Base-by-base conservation (phyloP, 164 flowering plant genomes). In the Macadamia tetraphylla region DNA sequence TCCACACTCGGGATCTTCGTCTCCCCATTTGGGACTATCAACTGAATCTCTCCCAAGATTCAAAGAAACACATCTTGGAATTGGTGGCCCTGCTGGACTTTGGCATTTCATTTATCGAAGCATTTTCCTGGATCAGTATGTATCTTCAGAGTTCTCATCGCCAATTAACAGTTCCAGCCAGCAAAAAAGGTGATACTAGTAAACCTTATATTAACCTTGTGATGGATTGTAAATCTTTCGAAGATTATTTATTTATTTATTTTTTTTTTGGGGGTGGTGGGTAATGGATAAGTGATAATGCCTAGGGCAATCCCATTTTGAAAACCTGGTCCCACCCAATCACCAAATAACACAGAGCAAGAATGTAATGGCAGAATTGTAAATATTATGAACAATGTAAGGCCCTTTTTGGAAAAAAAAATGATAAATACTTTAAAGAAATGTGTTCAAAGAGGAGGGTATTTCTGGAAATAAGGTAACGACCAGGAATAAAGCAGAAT, bases 81-180 rank as follows among this genome's bases (percentile, higher is more conserved):
- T 79, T 71, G 98, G 99, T 75, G 99, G 98, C 67, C 98, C 94
- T 64, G 81, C 84, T 76, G 99, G 98, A 68, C 92, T 95, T 48
- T 95, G 97, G 97, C 99, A 95, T 85, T 95, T 95, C 71, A 88
- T 92, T 12, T 95, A 95, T 67, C 87, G 98, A 68, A 95, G 98
- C 70, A 87, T 91, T 67, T 87, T 79, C 80, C 80, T 95, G 73
- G 96, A 92, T 72, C 98, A 95, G 71, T 95, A 89, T 78, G 94
- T 92, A 13, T 81, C 98, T 68, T 95, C 99, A 46, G 99, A 95
- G 69, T 95, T 90, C 75, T 88, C 99, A 40, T 77, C 94, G 29
- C 94, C 98, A 67, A 78, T 90, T 69, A 81, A 68, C 63, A 88
- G 79, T 78, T 76, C 75, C 6, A 79, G 69, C 32, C 96, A 88